Conservation (phyloP, 139 green algal species). For the Eudorina sp. region DNA sequence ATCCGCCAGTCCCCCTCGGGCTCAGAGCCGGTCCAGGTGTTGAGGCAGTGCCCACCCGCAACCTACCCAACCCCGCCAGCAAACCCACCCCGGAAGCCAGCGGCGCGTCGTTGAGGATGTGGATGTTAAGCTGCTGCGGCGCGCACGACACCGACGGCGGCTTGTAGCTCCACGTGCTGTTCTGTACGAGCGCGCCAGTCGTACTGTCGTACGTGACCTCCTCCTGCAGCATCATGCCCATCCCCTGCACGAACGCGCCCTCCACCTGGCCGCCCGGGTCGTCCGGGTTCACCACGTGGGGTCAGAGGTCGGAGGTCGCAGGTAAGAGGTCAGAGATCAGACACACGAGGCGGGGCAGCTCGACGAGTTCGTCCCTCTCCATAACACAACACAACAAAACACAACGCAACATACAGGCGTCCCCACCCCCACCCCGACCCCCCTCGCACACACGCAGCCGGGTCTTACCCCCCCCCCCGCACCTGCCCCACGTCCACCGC, state of each 20-base stretch:
- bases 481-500: slow-evolving; percentile 70
- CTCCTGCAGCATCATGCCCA: slow-evolving; percentile 56
- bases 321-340: too few species aligned
- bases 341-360: too few species aligned
- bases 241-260: slow-evolving; percentile 56
- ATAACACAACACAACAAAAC: too few species aligned
- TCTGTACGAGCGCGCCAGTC: slow-evolving; percentile 25
- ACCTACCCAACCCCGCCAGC: too few species aligned
- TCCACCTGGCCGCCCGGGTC: slow-evolving; percentile 54
- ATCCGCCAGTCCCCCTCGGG: too few species aligned
- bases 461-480: neutral
- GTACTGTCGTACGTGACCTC: slow-evolving; percentile 5
- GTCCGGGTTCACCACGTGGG: too few species aligned
- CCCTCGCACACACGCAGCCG: neutral
- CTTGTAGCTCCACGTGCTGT: slow-evolving; percentile 62
- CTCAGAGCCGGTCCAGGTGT: too few species aligned
- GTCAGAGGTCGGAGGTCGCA: neutral
- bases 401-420: too few species aligned
- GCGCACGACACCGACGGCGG: slow-evolving; percentile 33
- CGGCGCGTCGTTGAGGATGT: slow-evolving; percentile 51
- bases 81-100: slow-evolving; percentile 55
- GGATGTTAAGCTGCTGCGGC: slow-evolving; percentile 45
- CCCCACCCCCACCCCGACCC: neutral
- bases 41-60: too few species aligned
- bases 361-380: too few species aligned